A percentile compares a stretch with the other conserved stretches of the same genome.
Evolutionary conservation across 2,329 filamentous ascomycete species (phyloP).

Genomic region (Neonectria magnoliae): DNA sequence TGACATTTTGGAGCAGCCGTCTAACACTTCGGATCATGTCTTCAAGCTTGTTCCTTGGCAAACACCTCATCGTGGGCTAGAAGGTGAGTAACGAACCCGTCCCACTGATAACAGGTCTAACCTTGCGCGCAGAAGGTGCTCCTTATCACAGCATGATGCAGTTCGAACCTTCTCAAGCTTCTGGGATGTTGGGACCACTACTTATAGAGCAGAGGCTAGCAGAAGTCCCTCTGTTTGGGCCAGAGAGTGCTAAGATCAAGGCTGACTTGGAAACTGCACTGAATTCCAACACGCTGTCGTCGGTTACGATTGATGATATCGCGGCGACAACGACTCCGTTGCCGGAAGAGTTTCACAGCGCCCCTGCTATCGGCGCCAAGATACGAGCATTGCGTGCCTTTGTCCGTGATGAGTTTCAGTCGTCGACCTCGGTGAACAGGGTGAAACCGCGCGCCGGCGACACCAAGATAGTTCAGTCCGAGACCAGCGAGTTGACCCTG

Average conservation of each 20-base stretch:
- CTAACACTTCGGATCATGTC: slow-evolving; percentile 65
- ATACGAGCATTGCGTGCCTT: slow-evolving; percentile 57
- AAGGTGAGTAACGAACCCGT: slow-evolving; percentile 53
- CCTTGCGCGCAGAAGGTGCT: slow-evolving; percentile 52
- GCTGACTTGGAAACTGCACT: slow-evolving; percentile 55
- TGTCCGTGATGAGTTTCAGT: slow-evolving; percentile 44
- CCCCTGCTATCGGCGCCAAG: slow-evolving; percentile 59
- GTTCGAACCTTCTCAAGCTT: slow-evolving; percentile 65
- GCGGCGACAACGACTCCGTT: slow-evolving; percentile 49
- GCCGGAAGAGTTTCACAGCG: slow-evolving; percentile 54
- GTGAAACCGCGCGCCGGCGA: slow-evolving; percentile 39
- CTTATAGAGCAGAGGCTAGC: slow-evolving; percentile 63
- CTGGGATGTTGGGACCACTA: slow-evolving; percentile 64
- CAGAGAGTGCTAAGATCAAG: slow-evolving; percentile 56
- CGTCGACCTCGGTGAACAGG: slow-evolving; percentile 34
- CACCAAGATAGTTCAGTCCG: slow-evolving; percentile 43
- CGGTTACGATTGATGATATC: slow-evolving; percentile 50
- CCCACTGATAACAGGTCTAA: slow-evolving; percentile 27
- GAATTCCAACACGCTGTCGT: slow-evolving; percentile 46
- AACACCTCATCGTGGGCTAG: slow-evolving; percentile 65
- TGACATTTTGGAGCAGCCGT: slow-evolving; percentile 70
- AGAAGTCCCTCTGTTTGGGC: slow-evolving; percentile 66
- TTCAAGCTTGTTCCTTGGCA: slow-evolving; percentile 71
- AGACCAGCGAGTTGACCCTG: slow-evolving; percentile 50
- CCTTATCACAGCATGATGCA: slow-evolving; percentile 67